A percentile compares a stretch with the other conserved stretches of the same genome.
Evolutionary conservation across 768 basidiomycete species (phyloP).

Genomic region (Russula virescens): DNA sequence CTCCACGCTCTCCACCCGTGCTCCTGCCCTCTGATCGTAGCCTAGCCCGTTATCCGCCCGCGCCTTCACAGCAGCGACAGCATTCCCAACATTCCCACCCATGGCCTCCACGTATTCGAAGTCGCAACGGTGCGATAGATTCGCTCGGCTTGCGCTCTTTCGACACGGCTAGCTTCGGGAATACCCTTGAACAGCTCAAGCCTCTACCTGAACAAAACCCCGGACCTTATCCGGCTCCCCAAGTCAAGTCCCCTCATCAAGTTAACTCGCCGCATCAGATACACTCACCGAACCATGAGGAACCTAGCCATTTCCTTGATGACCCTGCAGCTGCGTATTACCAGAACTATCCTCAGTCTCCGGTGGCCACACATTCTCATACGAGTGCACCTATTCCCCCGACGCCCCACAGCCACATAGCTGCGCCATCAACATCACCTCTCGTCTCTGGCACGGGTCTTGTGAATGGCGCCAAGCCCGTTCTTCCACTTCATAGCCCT

Average conservation of each 20-base stretch:
- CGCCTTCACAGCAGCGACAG: constrained; percentile 5
- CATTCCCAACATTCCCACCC: constrained; percentile 8
- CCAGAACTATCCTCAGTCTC: constrained; percentile 50
- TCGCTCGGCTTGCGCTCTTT: constrained; percentile 21
- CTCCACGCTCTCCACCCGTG: constrained; percentile 22
- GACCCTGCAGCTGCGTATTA: constrained; percentile 56
- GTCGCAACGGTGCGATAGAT: constrained; percentile 23
- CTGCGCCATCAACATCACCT: constrained; percentile 69
- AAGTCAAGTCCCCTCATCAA: neutral
- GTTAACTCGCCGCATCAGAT: constrained; percentile 28
- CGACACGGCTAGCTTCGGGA: constrained; percentile 17
- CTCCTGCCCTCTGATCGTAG: constrained; percentile 13
- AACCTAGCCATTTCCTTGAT: constrained; percentile 52
- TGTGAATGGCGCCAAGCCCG: constrained; percentile 31
- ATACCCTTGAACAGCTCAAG: constrained; percentile 21
- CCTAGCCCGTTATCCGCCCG: constrained; percentile 6
- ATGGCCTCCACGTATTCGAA: constrained; percentile 17
- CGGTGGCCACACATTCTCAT: constrained; percentile 33
- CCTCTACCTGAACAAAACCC: constrained; percentile 8
- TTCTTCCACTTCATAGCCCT: constrained; percentile 44
- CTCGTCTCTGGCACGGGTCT: constrained; percentile 46
- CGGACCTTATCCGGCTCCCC: constrained; percentile 4
- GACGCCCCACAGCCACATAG: constrained; percentile 69
- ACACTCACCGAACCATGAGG: constrained; percentile 41
- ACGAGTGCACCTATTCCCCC: constrained; percentile 76